Base-by-base conservation (phyloP, 2,329 filamentous ascomycete species). In the Fusarium pseudocircinatum region DNA sequence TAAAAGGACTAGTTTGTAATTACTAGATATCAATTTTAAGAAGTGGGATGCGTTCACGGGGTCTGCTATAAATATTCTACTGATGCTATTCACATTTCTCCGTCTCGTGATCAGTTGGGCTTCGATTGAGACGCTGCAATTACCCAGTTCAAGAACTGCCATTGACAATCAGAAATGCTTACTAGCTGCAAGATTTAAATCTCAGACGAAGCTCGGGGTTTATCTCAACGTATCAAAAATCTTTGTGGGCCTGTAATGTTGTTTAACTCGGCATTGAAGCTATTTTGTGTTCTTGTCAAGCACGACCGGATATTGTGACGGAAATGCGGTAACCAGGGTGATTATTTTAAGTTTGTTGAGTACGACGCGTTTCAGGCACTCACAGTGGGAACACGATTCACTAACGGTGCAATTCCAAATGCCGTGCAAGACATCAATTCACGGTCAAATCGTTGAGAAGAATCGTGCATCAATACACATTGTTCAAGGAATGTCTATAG, bases 401-500 rank as follows among this genome's bases (percentile, higher is more conserved):
- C 20, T 7, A 9, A 54, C 50, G 5, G 50, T 54, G 34, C 20
- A 18, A n/a, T 12, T 5, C 0, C 6, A 1, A 56, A 24, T 18
- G 36, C 24, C 34, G 8, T 12, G 6, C 20, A 11, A 32, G 24
- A n/a, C 30, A 15, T 7, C 1, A 20, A 20, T 6, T 36, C 30
- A 54, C 5, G 24, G 2, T 7, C 10, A n/a, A 7, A 10, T 28
- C 6, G 11, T 1, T 11, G 10, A 8, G 13, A 20, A 32, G 13
- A 24, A 16, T 14, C 12, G 36, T 34, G 36, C 30, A 37, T 37
- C 30, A 16, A 50, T 28, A 42, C 20, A 6, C 20, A 28, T 44
- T 28, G 46, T 43, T 46, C 53, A 70, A 64, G 37, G 60, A 69
- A 69, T 62, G 65, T 69, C 65, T 69, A 69, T 69, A 39, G 52